Evolutionary conservation across 2,329 filamentous ascomycete species (phyloP).

Genomic region (Cercospora sp.): DNA sequence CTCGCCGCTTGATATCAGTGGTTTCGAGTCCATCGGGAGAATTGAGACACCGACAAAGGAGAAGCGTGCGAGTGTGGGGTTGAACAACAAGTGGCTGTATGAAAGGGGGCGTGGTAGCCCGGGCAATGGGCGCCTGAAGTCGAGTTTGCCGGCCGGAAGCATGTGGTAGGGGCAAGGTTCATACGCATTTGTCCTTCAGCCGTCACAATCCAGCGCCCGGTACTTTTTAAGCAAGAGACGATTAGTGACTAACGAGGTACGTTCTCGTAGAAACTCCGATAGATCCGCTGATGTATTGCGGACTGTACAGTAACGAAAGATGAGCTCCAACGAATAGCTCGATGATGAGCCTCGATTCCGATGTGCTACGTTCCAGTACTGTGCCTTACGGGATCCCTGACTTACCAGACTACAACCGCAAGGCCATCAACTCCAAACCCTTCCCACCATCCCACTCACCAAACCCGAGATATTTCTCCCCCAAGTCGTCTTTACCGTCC

Average conservation of each 20-base stretch:
- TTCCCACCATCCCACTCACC: not conserved
- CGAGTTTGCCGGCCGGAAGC: conserved; percentile 3
- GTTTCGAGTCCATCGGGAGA: conserved; percentile 31
- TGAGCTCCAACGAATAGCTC: not conserved
- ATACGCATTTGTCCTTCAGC: not conserved
- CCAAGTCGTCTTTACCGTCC: conserved; percentile 1
- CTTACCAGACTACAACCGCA: not conserved
- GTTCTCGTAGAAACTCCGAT: not conserved
- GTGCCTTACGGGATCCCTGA: not conserved
- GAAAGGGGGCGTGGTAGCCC: conserved; percentile 68
- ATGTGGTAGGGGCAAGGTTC: conserved; percentile 4
- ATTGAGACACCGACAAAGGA: conserved; percentile 33
- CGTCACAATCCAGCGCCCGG: no score
- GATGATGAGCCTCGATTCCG: not conserved
- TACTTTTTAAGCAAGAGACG: no score
- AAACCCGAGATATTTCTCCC: not conserved
- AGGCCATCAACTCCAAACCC: not conserved
- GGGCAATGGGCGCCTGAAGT: conserved; percentile 36
- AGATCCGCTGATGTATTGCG: conserved; percentile 7
- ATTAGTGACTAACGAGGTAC: not conserved
- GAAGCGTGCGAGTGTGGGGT: conserved; percentile 63
- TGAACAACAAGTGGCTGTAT: conserved; percentile 95
- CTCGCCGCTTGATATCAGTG: conserved; percentile 52
- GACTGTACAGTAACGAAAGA: conserved; percentile 2
- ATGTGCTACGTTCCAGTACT: not conserved